Evolutionary conservation across 208 protist genomes (phyloP), one percentile per base, ranked within the genome.

Genomic region (Kentomonas sorsogonicus): DNA sequence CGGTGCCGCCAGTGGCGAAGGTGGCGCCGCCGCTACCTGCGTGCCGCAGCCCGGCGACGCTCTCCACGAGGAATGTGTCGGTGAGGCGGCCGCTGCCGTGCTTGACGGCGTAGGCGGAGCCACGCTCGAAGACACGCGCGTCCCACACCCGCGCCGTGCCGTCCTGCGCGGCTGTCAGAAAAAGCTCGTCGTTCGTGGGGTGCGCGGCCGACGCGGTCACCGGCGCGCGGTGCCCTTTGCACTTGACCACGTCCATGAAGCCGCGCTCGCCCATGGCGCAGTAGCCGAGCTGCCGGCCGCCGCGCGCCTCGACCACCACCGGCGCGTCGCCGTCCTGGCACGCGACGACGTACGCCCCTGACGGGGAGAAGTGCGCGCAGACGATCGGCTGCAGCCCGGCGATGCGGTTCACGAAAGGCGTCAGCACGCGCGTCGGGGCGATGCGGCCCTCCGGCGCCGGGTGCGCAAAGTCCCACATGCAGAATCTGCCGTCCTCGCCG

Each of bases 391-490:
- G 85, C 69, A 87, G 68, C 0, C 85, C 85, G 0, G 81, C 65
- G 29, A 92, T 86, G 40, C 85, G 77, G 38, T 89, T 88, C 2
- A 86, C 79, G 74, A 92, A 92, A 10, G 85, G 85, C 5, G 78
- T 89, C 34, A 92, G 73, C 47, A 81, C 57, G 5, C 85, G 80
- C 38, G 85, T 92, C 13, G 81, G 78, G 39, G 63, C 56, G 6
- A 87, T 30, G 5, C 67, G 66, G 45, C 58, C 62, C 25, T 74
- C 73, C 11, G 65, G 63, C 27, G 84, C 63, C 0, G 75, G 61
- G 11, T 58, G 44, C 1, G 38, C 54, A 44, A 92, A 89, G 51
- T 89, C 81, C 80, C 81, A 92, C 78, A 92, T 89, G 65, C 68
- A 84, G 9, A 92, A 51, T 46, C 74, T 65, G 1, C 85, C 85